Percentiles rank a stretch among this genome's conserved stretches.
phyloP scores from a whole-genome alignment of 2,329 filamentous ascomycete species.

The Falciphora oryzae region DNA sequence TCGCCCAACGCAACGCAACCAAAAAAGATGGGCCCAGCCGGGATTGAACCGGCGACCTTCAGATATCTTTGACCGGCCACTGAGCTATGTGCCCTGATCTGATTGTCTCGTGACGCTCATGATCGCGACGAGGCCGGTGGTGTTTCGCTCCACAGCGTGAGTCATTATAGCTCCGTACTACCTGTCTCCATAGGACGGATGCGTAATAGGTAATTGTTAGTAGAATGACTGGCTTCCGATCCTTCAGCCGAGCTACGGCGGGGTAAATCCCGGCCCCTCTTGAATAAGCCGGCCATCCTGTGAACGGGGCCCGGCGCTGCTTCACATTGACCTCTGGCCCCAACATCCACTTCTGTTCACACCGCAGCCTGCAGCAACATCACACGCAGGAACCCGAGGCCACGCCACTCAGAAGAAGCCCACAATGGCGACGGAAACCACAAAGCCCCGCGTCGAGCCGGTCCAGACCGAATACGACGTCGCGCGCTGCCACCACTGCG shows the following conservation, averaged over 20 bases:
- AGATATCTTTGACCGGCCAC: constrained; percentile 7
- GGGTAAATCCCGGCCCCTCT: not conserved
- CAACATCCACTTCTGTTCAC: not conserved
- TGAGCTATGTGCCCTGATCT: constrained; percentile 6
- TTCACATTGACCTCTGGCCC: not conserved
- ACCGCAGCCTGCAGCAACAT: too few relatives aligned
- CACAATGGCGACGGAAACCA: not conserved
- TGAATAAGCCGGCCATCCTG: not conserved
- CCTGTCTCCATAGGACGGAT: not conserved
- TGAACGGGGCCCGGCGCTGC: too few relatives aligned
- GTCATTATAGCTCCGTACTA: not conserved
- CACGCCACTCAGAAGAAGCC: too few relatives aligned
- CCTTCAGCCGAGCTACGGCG: not conserved
- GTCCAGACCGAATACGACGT: constrained; percentile 25
- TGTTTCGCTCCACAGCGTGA: not conserved
- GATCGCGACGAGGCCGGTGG: not conserved
- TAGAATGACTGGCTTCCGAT: not conserved
- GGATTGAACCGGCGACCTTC: constrained; percentile 11
- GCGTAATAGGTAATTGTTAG: not conserved
- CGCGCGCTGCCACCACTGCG: constrained; percentile 19
- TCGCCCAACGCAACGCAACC: not conserved
- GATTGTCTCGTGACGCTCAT: not conserved
- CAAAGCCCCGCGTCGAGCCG: constrained; percentile 20
- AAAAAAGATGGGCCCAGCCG: not conserved
- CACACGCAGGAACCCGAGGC: not conserved